Evolutionary conservation across 306 rosid species (phyloP).

Genomic region (Citrullus amarus): DNA sequence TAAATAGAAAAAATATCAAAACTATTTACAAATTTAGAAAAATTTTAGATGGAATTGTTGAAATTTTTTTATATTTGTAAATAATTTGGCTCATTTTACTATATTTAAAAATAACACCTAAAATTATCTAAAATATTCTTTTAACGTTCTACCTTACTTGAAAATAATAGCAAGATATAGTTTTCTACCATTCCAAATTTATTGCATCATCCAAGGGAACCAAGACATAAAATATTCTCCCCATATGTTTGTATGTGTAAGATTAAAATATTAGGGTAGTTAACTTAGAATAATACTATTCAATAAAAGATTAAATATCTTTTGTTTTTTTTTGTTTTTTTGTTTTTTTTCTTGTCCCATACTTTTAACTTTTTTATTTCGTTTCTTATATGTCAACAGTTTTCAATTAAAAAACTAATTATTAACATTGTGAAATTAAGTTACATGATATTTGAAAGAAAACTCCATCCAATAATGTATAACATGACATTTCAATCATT

Average conservation of each 20-base stretch:
- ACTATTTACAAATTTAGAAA: too few relatives aligned
- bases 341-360: accelerated
- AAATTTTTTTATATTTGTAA: too few relatives aligned
- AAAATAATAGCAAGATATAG: background rate
- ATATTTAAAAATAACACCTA: too few relatives aligned
- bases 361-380: background rate
- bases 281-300: background rate
- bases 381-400: background rate
- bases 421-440: background rate
- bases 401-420: background rate
- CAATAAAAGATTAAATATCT: background rate
- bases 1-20: too few relatives aligned
- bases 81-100: too few relatives aligned
- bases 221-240: too few relatives aligned
- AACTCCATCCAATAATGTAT: background rate
- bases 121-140: too few relatives aligned
- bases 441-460: background rate
- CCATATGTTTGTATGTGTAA: too few relatives aligned
- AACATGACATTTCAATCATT: background rate
- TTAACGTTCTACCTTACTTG: background rate
- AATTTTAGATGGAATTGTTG: too few relatives aligned
- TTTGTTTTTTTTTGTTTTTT: background rate
- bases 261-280: background rate
- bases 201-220: background rate
- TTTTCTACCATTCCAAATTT: background rate